Percentiles rank a stretch among this genome's conserved stretches.
phyloP scores from a whole-genome alignment of 495 filamentous ascomycete genomes.

The Hypoxylon fragiforme region DNA sequence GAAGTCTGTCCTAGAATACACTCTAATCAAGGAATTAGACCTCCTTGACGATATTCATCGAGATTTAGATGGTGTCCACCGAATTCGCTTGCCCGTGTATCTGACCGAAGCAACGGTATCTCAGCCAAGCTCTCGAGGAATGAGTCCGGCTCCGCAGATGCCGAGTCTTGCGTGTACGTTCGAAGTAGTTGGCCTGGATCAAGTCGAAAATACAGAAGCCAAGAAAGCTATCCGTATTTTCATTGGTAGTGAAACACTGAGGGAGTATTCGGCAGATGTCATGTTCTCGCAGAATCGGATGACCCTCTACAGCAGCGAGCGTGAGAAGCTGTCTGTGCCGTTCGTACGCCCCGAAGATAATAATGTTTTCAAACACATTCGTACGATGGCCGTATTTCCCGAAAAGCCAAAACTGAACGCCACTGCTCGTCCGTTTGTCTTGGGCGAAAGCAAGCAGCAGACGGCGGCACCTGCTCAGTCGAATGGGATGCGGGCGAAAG shows the following conservation, averaged over 20 bases:
- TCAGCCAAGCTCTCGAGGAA: slow-evolving; percentile 70
- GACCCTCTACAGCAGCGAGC: slow-evolving; percentile 81
- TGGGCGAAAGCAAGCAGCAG: slow-evolving; percentile 38
- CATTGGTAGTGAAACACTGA: slow-evolving; percentile 83
- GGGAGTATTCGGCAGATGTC: slow-evolving; percentile 86
- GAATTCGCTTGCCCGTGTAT: slow-evolving; percentile 78
- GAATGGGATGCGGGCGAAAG: slow-evolving; percentile 19
- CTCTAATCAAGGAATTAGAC: slow-evolving; percentile 71
- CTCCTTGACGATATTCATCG: slow-evolving; percentile 67
- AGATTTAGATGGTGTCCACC: slow-evolving; percentile 61
- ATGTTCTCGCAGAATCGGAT: slow-evolving; percentile 89
- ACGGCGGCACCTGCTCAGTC: slow-evolving; percentile 23
- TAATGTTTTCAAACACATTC: slow-evolving; percentile 72
- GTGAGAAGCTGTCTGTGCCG: slow-evolving; percentile 87
- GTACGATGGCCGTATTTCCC: slow-evolving; percentile 57
- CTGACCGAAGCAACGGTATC: slow-evolving; percentile 87
- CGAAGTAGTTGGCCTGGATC: slow-evolving; percentile 62
- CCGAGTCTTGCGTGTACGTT: slow-evolving; percentile 80
- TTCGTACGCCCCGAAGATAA: slow-evolving; percentile 94
- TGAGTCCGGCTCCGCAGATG: slow-evolving; percentile 75
- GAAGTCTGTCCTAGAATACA: slow-evolving; percentile 73
- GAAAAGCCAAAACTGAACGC: slow-evolving; percentile 54
- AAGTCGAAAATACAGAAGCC: slow-evolving; percentile 45
- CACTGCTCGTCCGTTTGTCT: slow-evolving; percentile 52
- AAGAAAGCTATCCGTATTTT: slow-evolving; percentile 73